Conservation (phyloP, 352 stramenopile species). For the Phytophthora pinifolia region DNA sequence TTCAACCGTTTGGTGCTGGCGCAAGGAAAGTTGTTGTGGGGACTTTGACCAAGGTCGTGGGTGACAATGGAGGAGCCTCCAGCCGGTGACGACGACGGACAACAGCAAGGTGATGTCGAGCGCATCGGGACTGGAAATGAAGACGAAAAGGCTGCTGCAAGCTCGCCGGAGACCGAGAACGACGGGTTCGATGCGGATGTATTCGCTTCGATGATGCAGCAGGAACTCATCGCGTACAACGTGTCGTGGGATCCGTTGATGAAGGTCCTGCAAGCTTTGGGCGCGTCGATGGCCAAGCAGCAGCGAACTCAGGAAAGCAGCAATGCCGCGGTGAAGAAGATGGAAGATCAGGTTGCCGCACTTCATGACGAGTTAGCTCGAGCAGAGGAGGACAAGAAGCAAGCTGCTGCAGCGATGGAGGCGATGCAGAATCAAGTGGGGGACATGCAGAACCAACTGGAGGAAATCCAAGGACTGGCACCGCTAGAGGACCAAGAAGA, state of each 20-base stretch:
- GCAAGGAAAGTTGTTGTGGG: neutral
- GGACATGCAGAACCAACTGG: slow-evolving; percentile 47
- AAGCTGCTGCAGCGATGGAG: slow-evolving; percentile 44
- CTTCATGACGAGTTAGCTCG: slow-evolving; percentile 44
- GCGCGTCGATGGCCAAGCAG: slow-evolving; percentile 52
- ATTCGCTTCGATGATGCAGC: slow-evolving; percentile 64
- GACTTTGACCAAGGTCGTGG: neutral
- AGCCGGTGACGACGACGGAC: slow-evolving; percentile 14
- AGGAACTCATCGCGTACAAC: slow-evolving; percentile 70
- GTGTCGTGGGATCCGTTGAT: slow-evolving; percentile 74
- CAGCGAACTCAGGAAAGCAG: slow-evolving; percentile 47
- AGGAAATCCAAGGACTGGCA: slow-evolving; percentile 25
- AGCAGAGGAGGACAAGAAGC: slow-evolving; percentile 58
- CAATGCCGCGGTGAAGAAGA: slow-evolving; percentile 50
- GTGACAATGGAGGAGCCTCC: slow-evolving; percentile 27
- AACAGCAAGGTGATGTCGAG: slow-evolving; percentile 20
- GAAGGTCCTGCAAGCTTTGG: slow-evolving; percentile 62
- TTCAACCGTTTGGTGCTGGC: neutral
- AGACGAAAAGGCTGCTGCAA: slow-evolving; percentile 5
- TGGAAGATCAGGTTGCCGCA: slow-evolving; percentile 47
- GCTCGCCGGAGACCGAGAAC: slow-evolving; percentile 16
- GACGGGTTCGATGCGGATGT: slow-evolving; percentile 41
- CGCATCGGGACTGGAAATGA: slow-evolving; percentile 1
- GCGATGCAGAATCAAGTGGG: slow-evolving; percentile 53
- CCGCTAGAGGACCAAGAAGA: slow-evolving; percentile 20